Conservation (phyloP, 2,329 filamentous ascomycete genomes). For the Xylariales sp. region DNA sequence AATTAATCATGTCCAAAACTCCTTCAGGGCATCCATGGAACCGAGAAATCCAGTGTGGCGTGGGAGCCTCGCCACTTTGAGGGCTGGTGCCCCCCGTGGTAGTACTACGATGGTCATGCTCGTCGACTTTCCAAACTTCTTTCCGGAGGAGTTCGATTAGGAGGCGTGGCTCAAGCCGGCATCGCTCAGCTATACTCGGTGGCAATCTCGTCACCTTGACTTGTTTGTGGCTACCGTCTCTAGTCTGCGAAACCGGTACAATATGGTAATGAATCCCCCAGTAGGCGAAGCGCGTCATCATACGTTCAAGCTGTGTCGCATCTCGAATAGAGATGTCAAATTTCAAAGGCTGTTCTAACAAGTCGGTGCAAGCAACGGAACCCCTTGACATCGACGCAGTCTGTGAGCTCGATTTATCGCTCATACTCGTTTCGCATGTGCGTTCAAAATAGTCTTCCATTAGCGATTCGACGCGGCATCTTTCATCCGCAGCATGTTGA, state of each 20-base stretch:
- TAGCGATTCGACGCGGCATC: constrained; percentile 80
- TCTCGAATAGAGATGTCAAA: constrained; percentile 76
- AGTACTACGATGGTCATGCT: constrained; percentile 50
- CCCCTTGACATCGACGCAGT: constrained; percentile 9
- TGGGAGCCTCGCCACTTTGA: constrained; percentile 16
- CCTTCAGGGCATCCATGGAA: constrained; percentile 79
- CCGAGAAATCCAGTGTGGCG: constrained; percentile 65
- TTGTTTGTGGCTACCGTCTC: constrained; percentile 31
- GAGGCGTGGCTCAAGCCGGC: constrained; percentile 75
- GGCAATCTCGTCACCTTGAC: constrained; percentile 72
- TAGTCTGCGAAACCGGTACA: constrained; percentile 19
- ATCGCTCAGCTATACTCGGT: constrained; percentile 78
- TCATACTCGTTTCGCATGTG: neutral
- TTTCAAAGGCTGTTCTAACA: constrained; percentile 64
- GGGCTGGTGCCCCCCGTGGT: neutral
- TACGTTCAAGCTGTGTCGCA: constrained; percentile 63
- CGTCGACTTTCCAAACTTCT: constrained; percentile 76
- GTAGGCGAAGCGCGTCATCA: constrained; percentile 67
- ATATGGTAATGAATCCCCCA: constrained; percentile 82
- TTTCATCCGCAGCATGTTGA: constrained; percentile 95
- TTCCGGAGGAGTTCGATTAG: constrained; percentile 79
- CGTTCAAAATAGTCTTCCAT: constrained; percentile 64
- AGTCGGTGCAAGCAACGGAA: constrained; percentile 49
- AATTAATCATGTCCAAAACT: constrained; percentile 81
- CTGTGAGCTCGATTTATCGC: constrained; percentile 14